phyloP scores from a whole-genome alignment of 2,329 filamentous ascomycete species.

The Leptosphaerulina australis region DNA sequence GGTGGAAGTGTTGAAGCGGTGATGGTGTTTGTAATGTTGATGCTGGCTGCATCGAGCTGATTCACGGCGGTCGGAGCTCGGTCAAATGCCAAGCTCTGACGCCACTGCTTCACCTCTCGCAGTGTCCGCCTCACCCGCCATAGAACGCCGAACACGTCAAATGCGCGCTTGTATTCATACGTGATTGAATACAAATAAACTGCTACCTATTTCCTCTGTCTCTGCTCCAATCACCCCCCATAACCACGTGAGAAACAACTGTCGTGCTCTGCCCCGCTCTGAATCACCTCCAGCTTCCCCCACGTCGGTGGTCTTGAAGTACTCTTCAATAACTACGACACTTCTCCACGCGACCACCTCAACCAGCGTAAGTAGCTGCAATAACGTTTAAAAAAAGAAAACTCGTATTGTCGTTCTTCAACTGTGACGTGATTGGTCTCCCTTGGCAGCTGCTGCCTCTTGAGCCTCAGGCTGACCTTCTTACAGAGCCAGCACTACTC shows the following conservation, averaged over 20 bases:
- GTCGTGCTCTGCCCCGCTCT: slow-evolving; percentile 21
- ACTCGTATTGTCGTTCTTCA: background rate
- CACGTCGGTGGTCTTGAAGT: slow-evolving; percentile 10
- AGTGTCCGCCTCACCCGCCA: slow-evolving; percentile 39
- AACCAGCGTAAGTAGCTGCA: slow-evolving; percentile 2
- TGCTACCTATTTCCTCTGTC: background rate
- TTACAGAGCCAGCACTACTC: slow-evolving; percentile 16
- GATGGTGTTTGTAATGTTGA: slow-evolving; percentile 42
- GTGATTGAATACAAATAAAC: slow-evolving; percentile 8
- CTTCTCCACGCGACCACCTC: background rate
- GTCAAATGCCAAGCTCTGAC: slow-evolving; percentile 24
- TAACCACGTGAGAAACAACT: slow-evolving; percentile 11
- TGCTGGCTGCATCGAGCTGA: slow-evolving; percentile 33
- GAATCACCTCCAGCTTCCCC: slow-evolving; percentile 19
- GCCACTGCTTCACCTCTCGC: slow-evolving; percentile 32
- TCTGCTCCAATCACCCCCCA: background rate
- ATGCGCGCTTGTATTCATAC: slow-evolving; percentile 14
- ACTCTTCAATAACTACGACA: slow-evolving; percentile 5
- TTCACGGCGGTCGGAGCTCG: slow-evolving; percentile 28
- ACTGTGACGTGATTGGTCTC: slow-evolving; percentile 2
- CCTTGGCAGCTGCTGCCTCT: slow-evolving; percentile 18
- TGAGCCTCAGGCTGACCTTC: slow-evolving; percentile 38
- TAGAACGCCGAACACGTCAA: slow-evolving; percentile 45
- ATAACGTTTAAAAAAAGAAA: background rate
- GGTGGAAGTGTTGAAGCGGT: slow-evolving; percentile 28